These are phyloP conservation scores for Saitozyma sp. DNA, from an alignment of 768 basidiomycete genomes.

Conservation along the genomic window DNA sequence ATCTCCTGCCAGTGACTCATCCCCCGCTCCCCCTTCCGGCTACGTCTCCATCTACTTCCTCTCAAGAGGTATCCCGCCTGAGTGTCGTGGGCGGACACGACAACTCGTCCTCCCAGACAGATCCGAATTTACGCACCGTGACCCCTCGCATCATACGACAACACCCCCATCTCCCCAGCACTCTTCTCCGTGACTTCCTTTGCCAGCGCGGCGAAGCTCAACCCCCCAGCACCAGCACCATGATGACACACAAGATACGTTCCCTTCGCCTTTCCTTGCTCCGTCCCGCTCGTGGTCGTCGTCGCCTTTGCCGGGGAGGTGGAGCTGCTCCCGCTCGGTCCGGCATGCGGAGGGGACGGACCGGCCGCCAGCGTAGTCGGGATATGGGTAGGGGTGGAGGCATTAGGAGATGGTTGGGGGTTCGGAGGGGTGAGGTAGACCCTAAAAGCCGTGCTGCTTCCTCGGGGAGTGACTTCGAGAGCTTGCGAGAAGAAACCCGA, in stretches of 20 bases:
- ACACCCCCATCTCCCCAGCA: conserved; percentile 68
- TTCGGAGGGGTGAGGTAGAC: conserved; percentile 78
- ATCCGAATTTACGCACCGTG: conserved; percentile 56
- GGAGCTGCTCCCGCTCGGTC: not conserved
- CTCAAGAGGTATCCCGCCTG: not conserved
- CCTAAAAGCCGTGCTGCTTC: conserved; percentile 66
- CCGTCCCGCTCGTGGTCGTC: not conserved
- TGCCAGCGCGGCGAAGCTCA: conserved; percentile 89
- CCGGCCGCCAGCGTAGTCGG: too few species aligned
- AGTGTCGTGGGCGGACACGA: not conserved
- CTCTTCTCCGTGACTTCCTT: conserved; percentile 67
- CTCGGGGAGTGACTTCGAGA: conserved; percentile 68
- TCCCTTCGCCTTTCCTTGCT: conserved; percentile 35
- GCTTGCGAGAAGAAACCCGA: conserved; percentile 75
- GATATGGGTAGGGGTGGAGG: too few species aligned
- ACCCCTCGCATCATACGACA: conserved; percentile 15
- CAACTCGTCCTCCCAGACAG: not conserved
- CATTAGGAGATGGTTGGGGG: too few species aligned
- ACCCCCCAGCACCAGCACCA: conserved; percentile 88
- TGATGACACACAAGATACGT: conserved; percentile 90
- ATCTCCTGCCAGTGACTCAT: too few species aligned
- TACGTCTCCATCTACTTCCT: too few species aligned
- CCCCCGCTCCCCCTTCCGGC: too few species aligned
- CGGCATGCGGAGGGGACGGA: too few species aligned
- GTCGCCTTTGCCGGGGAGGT: not conserved